A percentile compares a stretch with the other conserved stretches of the same genome.
Conservation (phyloP, 192 early-diverging fungal species). For the Podila epigama region DNA sequence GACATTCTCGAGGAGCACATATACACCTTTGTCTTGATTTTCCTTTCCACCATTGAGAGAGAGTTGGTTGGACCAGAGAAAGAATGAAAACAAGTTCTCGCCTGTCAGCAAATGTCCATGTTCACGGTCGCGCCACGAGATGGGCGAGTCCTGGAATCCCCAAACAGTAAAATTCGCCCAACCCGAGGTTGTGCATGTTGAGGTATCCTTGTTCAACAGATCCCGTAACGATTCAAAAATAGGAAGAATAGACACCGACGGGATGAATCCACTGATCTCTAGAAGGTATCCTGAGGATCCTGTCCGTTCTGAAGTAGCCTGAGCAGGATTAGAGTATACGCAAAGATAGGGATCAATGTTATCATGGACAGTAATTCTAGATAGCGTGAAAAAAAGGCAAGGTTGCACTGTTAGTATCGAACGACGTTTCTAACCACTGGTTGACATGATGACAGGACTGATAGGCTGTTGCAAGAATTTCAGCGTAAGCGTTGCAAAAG, state of each 20-base stretch:
- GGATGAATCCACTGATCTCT: conserved; percentile 49
- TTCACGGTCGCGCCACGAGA: conserved; percentile 48
- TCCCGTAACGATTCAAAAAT: conserved; percentile 41
- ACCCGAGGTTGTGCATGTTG: not conserved
- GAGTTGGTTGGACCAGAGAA: conserved; percentile 28
- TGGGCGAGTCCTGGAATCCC: conserved; percentile 57
- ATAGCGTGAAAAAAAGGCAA: not conserved
- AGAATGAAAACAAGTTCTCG: conserved; percentile 55
- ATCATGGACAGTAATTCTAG: conserved; percentile 45
- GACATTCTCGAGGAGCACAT: conserved; percentile 31
- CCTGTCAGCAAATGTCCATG: conserved; percentile 51
- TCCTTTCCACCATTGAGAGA: not conserved
- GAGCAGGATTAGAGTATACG: conserved; percentile 39
- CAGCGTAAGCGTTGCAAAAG: no score
- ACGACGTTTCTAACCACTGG: no score
- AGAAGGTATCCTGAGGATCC: conserved; percentile 25
- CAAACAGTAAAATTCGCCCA: conserved; percentile 51
- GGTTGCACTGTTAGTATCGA: not conserved
- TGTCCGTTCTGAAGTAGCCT: not conserved
- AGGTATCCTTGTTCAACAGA: not conserved
- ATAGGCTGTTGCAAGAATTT: no score
- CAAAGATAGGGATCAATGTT: conserved; percentile 50
- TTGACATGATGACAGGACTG: no score
- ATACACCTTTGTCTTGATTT: conserved; percentile 9
- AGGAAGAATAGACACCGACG: conserved; percentile 16